Evolutionary conservation across 2,329 filamentous ascomycete species (phyloP).

Genomic region (Cercospora brassicicola): DNA sequence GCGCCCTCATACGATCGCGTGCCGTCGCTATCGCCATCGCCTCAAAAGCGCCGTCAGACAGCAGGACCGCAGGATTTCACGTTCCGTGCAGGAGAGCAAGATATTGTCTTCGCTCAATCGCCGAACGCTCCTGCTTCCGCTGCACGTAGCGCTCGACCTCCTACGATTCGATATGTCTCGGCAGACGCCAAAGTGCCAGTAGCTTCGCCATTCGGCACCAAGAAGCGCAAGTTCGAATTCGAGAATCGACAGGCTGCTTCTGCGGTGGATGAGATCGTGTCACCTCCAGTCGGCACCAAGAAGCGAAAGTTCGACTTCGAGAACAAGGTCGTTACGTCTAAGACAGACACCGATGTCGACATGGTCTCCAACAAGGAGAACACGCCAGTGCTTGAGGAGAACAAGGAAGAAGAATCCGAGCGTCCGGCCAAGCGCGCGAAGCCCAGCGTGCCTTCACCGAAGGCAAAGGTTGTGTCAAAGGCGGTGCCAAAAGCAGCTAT

Average conservation of each 20-base stretch:
- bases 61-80: constrained; percentile 48
- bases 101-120: constrained; percentile 47
- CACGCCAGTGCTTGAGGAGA: constrained; percentile 29
- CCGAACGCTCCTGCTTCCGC: constrained; percentile 34
- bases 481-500: constrained; percentile 10
- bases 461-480: constrained; percentile 6
- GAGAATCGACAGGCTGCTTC: constrained; percentile 31
- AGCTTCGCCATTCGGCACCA: constrained; percentile 33
- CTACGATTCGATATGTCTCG: constrained; percentile 49
- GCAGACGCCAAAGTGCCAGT: constrained; percentile 32
- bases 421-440: constrained; percentile 36
- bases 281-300: constrained; percentile 18
- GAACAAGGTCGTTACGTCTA: constrained; percentile 12
- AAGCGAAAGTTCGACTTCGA: constrained; percentile 24
- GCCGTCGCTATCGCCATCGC: constrained; percentile 34
- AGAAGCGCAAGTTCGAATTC: constrained; percentile 49
- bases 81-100: constrained; percentile 47
- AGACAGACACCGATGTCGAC: constrained; percentile 16
- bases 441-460: constrained; percentile 13
- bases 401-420: constrained; percentile 30
- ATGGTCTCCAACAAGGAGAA: constrained; percentile 48
- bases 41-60: constrained; percentile 40
- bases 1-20: constrained; percentile 15
- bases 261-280: constrained; percentile 44
- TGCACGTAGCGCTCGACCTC: constrained; percentile 35